Evolutionary conservation across 129 eudicot species (phyloP), one percentile per base, ranked within the genome.

Genomic region (Apium graveolens): DNA sequence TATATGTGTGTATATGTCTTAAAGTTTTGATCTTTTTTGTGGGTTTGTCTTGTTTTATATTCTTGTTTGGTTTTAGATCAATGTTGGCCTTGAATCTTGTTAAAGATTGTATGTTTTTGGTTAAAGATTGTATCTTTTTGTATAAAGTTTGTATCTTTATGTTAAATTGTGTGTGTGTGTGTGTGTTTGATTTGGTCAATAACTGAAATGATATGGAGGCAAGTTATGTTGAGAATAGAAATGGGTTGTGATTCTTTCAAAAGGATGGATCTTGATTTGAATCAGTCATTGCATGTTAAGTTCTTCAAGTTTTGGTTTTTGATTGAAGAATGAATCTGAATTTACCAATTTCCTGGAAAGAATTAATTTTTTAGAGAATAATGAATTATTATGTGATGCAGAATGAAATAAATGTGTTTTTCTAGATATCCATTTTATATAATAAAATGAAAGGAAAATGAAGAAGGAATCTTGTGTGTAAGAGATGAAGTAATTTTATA

Each of bases 1-100:
- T 31, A 29, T 65, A 4, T 13, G 21, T 29, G 0, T 65, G 16
- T 60, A 26, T n/a, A 26, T 60, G 3, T 60, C 17, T 2, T 16
- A 65, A 65, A 66, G 72, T 72, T 72, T 72, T 72, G 76, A 70
- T 35, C 46, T 70, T 34, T 32, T 70, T 70, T 70, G 1, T 34
- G 12, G 26, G 42, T 69, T 5, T 35, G 1, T 29, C 12, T 2
- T 20, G 31, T 72, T 72, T n/a, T 3, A 18, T 16, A 31, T 13
- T 66, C 37, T 63, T 29, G 7, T 31, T 66, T 5, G 1, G 39
- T 13, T 66, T 66, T 70, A 37, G 44, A 70, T 70, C 27, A 37
- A 70, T 70, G 38, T 1, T 13, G 42, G 39, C 11, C 41, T 32
- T 68, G 42, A 17, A 4, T 16, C n/a, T 68, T 2, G 6, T 13